Conservation (phyloP, 768 basidiomycete genomes). For the Termitomyces sp. region DNA sequence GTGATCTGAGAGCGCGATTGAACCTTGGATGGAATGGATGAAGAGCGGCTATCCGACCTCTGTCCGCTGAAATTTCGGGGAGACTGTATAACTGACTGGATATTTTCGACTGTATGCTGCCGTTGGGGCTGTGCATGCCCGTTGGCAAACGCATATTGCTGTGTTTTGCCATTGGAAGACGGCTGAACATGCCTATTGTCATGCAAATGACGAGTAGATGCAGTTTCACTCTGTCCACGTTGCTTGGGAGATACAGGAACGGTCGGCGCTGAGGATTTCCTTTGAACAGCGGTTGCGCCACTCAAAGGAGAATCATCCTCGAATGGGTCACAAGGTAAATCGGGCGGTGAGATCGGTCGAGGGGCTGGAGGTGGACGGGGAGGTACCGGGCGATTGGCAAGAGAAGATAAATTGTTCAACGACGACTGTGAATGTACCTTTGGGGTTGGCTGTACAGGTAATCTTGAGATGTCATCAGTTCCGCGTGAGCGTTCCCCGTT, state of each 20-base stretch:
- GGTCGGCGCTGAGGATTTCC: constrained; percentile 2
- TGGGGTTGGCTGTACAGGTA: constrained; percentile 11
- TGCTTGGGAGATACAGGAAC: neutral
- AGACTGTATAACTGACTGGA: neutral
- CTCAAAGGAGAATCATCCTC: constrained; percentile 27
- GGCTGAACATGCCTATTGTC: constrained; percentile 2
- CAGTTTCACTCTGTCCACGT: constrained; percentile 4
- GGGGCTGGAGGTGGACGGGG: constrained; percentile 50
- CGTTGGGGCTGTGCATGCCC: neutral
- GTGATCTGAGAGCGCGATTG: neutral
- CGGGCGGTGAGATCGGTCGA: constrained; percentile 39
- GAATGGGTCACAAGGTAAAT: constrained; percentile 38
- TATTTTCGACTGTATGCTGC: neutral
- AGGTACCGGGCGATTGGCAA: constrained; percentile 57
- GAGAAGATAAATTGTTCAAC: constrained; percentile 36
- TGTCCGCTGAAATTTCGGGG: neutral
- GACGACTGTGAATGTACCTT: constrained; percentile 24
- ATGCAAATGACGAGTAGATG: constrained; percentile 1
- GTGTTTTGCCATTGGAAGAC: neutral
- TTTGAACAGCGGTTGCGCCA: constrained; percentile 22
- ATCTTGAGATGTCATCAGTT: constrained; percentile 12
- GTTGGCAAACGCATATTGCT: neutral
- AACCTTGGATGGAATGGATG: neutral
- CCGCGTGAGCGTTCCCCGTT: constrained; percentile 31
- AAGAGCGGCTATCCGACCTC: neutral